These are phyloP conservation scores for Acephala macrosclerotiorum DNA, from an alignment of 2,329 filamentous ascomycete genomes.

Conservation along the genomic window DNA sequence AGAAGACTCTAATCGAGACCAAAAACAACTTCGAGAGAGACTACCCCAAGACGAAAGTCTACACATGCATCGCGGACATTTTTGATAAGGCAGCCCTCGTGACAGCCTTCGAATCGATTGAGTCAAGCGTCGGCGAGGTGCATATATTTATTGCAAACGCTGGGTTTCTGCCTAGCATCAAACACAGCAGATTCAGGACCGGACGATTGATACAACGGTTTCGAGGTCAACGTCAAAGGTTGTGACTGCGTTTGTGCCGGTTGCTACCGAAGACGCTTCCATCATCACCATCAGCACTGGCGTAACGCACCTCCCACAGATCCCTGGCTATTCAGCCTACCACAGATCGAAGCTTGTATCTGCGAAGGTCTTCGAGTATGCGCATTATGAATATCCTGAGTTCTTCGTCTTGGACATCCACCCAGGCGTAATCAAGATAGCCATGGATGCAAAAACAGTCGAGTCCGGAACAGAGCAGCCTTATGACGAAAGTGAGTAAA, in stretches of 20 bases:
- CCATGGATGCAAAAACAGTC: constrained; percentile 10
- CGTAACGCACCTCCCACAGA: constrained; percentile 11
- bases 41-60: constrained; percentile 32
- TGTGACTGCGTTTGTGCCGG: constrained; percentile 18
- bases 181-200: neutral
- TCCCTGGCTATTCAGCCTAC: constrained; percentile 27
- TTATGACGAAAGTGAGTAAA: constrained; percentile 15
- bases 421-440: constrained; percentile 19
- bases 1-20: constrained; percentile 21
- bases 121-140: constrained; percentile 7
- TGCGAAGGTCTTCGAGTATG: constrained; percentile 51
- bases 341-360: constrained; percentile 50
- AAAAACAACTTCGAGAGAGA: constrained; percentile 20
- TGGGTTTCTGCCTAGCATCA: constrained; percentile 6
- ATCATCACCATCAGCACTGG: constrained; percentile 24
- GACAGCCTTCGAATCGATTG: constrained; percentile 16
- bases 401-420: constrained; percentile 47
- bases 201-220: constrained; percentile 15
- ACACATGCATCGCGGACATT: constrained; percentile 36
- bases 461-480: neutral
- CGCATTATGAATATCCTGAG: constrained; percentile 49
- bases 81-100: constrained; percentile 26
- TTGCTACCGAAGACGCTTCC: constrained; percentile 7
- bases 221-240: constrained; percentile 31
- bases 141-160: constrained; percentile 28